Base-by-base conservation (phyloP, 495 filamentous ascomycete genomes). In the Saxophila tyrrhenica region DNA sequence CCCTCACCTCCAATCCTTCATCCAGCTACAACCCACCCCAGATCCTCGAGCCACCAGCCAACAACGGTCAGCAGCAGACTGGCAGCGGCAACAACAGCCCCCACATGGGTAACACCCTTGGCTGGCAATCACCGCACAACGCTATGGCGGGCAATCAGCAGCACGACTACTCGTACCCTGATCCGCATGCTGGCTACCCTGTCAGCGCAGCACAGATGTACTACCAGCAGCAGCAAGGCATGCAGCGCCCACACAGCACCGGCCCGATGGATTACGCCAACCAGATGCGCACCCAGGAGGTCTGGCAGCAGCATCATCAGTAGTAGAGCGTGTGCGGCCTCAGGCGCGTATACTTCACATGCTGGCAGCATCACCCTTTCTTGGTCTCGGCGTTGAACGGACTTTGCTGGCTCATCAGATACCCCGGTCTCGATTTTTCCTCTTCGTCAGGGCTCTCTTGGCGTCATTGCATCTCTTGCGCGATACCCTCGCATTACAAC, bases 11-110 rank as follows among this genome's bases (percentile, higher is more conserved):
- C 19, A 88, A 95, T 69, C 89, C 89, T 0, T 61, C 58, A 8
- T 80, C 71, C 10, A 77, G 73, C 42, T 95, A 90, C 64, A 85
- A 79, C 22, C 87, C 87, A 8, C 91, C 92, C 0, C 81, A 85
- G 38, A 86, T 89, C 29, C 76, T 98, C 5, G 92, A 98, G 65
- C 91, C 92, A 21, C 89, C 85, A 16, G 59, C 69, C 21, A 64
- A 61, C 22, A 67, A 67, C 44, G 64, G 63, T 50, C 64, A 69
- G 35, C 50, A 62, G 64, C 57, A 72, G 54, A 25, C 56, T 46
- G 25, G 64, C 58, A 56, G 68, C 65, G 55, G 61, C 52, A 66
- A 69, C 53, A 66, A 67, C 24, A 70, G 69, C 55, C 67, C 69
- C 35, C 69, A 71, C 52, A 67, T 70, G 60, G 23, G 43, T 22